Evolutionary conservation across 2,329 filamentous ascomycete genomes (phyloP), one percentile per base, ranked within the genome.

Genomic region (Exophiala xenobiotica): DNA sequence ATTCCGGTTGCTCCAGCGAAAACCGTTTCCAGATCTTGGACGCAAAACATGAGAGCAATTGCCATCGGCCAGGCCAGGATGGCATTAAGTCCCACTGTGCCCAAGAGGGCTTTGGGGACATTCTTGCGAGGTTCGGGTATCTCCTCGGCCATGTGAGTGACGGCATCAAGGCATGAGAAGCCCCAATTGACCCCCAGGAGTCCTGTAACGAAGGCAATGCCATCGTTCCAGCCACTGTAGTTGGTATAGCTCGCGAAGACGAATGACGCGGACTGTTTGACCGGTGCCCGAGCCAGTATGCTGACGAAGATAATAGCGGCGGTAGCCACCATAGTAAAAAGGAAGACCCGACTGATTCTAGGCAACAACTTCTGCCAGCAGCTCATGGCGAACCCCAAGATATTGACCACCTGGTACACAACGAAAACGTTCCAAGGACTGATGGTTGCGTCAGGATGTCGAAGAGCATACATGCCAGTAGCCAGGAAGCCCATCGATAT

Each of bases 161-260:
- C 54, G 16, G 35, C 42, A 43, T 58, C 56, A 26, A 58, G 46
- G n/a, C 43, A 43, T 24, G 43, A 47, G 45, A 53, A 47, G 19
- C 39, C 29, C 51, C 46, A 50, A 24, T 49, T 39, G 18, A 40
- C 40, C 12, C 29, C 41, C 12, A 20, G 31, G n/a, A 53, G 33
- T 22, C 49, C 56, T n/a, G 33, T 46, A 23, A 58, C 31, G 37
- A 49, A 64, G 2, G 61, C 46, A 3, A 53, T 49, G 1, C 61
- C 61, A 27, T 63, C 55, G 7, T 27, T 39, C 64, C 65, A 67
- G 8, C 65, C 65, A n/a, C 52, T 63, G 3, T 18, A n/a, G 6
- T 63, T 62, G 5, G 56, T 38, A 31, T 51, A 63, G 6, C 55
- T 18, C 2, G 31, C 23, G 6, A 63, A 59, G 0, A 64, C 50